phyloP scores from a whole-genome alignment of 2,329 filamentous ascomycete genomes.

The Aspergillus brunneoviolaceus region DNA sequence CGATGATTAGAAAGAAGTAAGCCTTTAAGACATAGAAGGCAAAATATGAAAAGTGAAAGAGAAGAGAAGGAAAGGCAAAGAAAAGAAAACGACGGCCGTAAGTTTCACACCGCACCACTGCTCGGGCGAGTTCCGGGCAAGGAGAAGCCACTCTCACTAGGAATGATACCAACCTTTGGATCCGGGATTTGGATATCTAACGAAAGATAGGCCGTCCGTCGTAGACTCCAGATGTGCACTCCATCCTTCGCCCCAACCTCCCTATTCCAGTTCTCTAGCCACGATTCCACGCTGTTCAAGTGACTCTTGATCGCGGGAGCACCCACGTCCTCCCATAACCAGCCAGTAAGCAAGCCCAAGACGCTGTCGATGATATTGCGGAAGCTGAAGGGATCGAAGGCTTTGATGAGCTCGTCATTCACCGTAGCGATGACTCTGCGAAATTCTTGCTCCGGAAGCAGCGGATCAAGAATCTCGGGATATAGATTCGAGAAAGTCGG shows the following conservation, averaged over 20 bases:
- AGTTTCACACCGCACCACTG: constrained; percentile 22
- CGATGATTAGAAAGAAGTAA: neutral
- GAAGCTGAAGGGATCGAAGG: constrained; percentile 74
- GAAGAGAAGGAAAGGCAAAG: constrained; percentile 20
- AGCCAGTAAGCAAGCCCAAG: constrained; percentile 80
- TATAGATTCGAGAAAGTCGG: constrained; percentile 95
- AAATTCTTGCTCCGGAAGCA: constrained; percentile 83
- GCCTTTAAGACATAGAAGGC: neutral
- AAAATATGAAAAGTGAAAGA: constrained; percentile 15
- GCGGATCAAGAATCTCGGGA: constrained; percentile 88
- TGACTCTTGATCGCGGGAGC: constrained; percentile 72
- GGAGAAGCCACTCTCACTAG: constrained; percentile 35
- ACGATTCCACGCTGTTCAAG: constrained; percentile 69
- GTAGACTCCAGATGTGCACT: constrained; percentile 74
- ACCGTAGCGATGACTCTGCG: constrained; percentile 76
- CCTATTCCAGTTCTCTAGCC: constrained; percentile 84
- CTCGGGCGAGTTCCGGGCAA: constrained; percentile 36
- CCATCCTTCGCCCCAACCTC: constrained; percentile 59
- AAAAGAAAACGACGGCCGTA: constrained; percentile 14
- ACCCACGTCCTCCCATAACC: constrained; percentile 91
- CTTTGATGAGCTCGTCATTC: constrained; percentile 72
- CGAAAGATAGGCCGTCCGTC: constrained; percentile 83
- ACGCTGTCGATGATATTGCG: constrained; percentile 78
- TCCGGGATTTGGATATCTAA: constrained; percentile 53
- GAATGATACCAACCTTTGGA: constrained; percentile 49